Percentiles rank a stretch among this genome's conserved stretches.
Evolutionary conservation across 805 yeast species (phyloP).

Genomic region (Kuraishia borneana): DNA sequence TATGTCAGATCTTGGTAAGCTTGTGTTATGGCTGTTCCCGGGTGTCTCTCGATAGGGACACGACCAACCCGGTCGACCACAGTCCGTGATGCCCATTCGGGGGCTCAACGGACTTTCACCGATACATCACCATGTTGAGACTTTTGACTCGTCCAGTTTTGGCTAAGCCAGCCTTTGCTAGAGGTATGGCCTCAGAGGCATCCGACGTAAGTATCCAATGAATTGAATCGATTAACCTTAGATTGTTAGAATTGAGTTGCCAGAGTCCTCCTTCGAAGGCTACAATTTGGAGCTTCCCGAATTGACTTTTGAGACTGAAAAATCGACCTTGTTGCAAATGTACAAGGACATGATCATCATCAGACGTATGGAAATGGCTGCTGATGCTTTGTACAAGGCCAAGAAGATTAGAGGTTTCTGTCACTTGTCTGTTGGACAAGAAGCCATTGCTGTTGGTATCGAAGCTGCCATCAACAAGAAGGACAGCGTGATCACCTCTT

Average conservation of each 20-base stretch:
- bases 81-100: no score
- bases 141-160: slow-evolving; percentile 1
- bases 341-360: slow-evolving; percentile 91
- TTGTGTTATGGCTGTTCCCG: no score
- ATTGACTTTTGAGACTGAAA: slow-evolving; percentile 66
- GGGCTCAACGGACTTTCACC: no score
- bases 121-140: slow-evolving; percentile 1
- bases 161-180: slow-evolving; percentile 1
- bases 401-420: slow-evolving; percentile 98
- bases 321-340: slow-evolving; percentile 76
- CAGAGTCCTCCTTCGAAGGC: slow-evolving; percentile 75
- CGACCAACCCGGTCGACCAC: no score
- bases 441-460: slow-evolving; percentile 97
- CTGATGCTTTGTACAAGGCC: slow-evolving; percentile 96
- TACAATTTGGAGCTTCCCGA: slow-evolving; percentile 70
- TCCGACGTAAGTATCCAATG: background rate
- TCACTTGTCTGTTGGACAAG: slow-evolving; percentile 97
- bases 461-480: slow-evolving; percentile 82
- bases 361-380: slow-evolving; percentile 98
- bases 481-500: slow-evolving; percentile 91
- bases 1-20: no score
- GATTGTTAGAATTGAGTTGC: slow-evolving; percentile 43
- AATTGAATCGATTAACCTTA: slow-evolving; percentile 1
- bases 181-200: slow-evolving; percentile 3
- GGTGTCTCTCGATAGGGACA: no score